Evolutionary conservation across 177 flowering plant species (phyloP), one percentile per base, ranked within the genome.

Genomic region (Telopea speciosissima): DNA sequence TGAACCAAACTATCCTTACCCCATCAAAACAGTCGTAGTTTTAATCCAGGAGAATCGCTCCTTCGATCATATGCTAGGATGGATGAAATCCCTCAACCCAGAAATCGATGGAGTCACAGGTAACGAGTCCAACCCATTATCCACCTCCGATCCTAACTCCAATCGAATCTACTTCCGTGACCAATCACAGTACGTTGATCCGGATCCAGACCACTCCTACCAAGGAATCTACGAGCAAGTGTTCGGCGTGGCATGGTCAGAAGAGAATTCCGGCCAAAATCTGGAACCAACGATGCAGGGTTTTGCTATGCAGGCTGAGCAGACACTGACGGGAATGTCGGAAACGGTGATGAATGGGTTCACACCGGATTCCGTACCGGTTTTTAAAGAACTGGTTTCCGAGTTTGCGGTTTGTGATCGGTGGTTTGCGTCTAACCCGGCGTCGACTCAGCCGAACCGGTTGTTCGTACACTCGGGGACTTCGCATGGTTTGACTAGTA

Each of bases 191-290:
- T 88, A 76, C 65, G 88, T 89, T 71, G 90, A 88, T 74, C 85
- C 87, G 59, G 94, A 89, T 75, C 95, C 95, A 22, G 95, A 88
- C 7, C 95, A 89, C 78, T 84, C 90, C 11, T 89, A 86, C 67
- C 87, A 88, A 66, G 92, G 59, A 8, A 89, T 89, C 62, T 70
- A 52, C 52, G 78, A 79, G 59, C 94, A 89, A 80, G 88, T 66
- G 9, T 66, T 66, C 19, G 68, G 68, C 19, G 22, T 42, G 17
- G 23, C 58, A 4, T 23, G 65, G 25, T 36, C 40, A 8, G 28
- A 14, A 9, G 21, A 52, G 21, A 14, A 14, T 52, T 52, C 58
- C n/a, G 5, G 10, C 21, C 73, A 83, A 28, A 74, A 77, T 1
- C 45, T 72, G n/a, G 25, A 78, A 17, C 92, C 92, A 28, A 68